phyloP scores from a whole-genome alignment of 768 basidiomycete species.

The Kwoniella sp. region DNA sequence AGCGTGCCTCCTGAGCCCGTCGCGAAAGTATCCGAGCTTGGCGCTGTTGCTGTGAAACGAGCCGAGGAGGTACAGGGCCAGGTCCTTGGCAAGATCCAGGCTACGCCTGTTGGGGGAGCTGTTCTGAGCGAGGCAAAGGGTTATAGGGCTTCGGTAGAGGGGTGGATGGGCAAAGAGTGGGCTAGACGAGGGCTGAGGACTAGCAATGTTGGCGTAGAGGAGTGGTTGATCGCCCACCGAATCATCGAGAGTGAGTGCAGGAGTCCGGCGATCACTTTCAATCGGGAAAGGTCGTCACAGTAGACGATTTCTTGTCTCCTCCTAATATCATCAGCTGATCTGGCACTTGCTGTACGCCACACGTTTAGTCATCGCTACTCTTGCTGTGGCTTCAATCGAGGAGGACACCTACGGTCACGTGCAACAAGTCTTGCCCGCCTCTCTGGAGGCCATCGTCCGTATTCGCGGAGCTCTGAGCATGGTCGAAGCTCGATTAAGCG shows the following conservation, averaged over 20 bases:
- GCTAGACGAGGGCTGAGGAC: conserved; percentile 25
- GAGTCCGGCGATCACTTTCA: too few relatives aligned
- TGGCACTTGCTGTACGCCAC: too few relatives aligned
- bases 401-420: conserved; percentile 55
- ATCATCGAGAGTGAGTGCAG: conserved; percentile 45
- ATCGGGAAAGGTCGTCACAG: too few relatives aligned
- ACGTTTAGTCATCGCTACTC: conserved; percentile 39
- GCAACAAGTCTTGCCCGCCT: conserved; percentile 47
- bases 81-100: conserved; percentile 35
- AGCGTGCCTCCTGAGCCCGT: conserved; percentile 27
- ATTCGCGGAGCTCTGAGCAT: conserved; percentile 35
- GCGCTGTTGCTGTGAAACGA: conserved; percentile 15
- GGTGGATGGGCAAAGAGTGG: conserved; percentile 42
- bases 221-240: conserved; percentile 18
- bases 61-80: conserved; percentile 29
- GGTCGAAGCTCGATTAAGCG: conserved; percentile 30
- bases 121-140: conserved; percentile 32
- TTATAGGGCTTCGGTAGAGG: conserved; percentile 18
- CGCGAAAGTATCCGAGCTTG: conserved; percentile 21
- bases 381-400: conserved; percentile 43
- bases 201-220: conserved; percentile 14
- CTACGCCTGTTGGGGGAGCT: conserved; percentile 20
- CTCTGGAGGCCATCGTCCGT: conserved; percentile 46
- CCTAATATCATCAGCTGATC: too few relatives aligned
- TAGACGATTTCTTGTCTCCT: too few relatives aligned